Conservation (phyloP, 768 basidiomycete species). For the Naganishia vaughanmartiniae region DNA sequence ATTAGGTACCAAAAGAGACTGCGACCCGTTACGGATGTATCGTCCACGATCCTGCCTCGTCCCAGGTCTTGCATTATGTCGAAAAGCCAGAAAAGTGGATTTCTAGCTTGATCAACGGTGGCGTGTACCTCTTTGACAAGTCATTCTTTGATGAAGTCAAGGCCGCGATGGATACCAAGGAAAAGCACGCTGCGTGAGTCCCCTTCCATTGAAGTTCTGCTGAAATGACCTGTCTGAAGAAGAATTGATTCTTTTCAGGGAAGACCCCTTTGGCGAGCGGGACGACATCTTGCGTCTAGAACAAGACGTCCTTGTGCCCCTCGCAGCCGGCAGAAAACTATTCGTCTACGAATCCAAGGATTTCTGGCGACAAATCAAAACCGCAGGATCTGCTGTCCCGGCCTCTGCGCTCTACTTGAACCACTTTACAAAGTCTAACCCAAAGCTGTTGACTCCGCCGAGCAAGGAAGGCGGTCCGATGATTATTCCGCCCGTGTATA, state of each 20-base stretch:
- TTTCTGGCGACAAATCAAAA: slow-evolving; percentile 57
- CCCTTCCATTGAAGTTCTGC: neutral
- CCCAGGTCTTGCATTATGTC: slow-evolving; percentile 53
- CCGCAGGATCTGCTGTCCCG: slow-evolving; percentile 56
- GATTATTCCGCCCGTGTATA: slow-evolving; percentile 54
- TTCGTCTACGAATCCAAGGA: slow-evolving; percentile 54
- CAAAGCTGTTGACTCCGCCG: slow-evolving; percentile 46
- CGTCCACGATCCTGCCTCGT: slow-evolving; percentile 51
- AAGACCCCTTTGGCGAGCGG: slow-evolving; percentile 49
- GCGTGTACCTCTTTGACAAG: slow-evolving; percentile 55
- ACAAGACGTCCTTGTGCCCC: slow-evolving; percentile 56
- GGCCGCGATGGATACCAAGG: slow-evolving; percentile 54
- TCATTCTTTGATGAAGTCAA: slow-evolving; percentile 55
- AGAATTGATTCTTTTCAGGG: slow-evolving; percentile 30
- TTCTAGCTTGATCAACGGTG: slow-evolving; percentile 54
- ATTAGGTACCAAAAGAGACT: slow-evolving; percentile 52
- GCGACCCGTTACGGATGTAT: slow-evolving; percentile 55
- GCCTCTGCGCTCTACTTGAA: slow-evolving; percentile 54
- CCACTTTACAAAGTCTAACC: slow-evolving; percentile 52
- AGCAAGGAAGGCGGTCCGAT: slow-evolving; percentile 35
- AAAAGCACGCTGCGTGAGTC: slow-evolving; percentile 47
- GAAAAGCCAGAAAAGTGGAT: slow-evolving; percentile 57
- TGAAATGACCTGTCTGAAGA: neutral
- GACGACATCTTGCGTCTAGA: slow-evolving; percentile 56
- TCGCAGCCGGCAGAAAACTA: slow-evolving; percentile 53